A percentile compares a stretch with the other conserved stretches of the same genome.
Conservation (phyloP, 2,329 filamentous ascomycete genomes). For the Verticillium dahliae region DNA sequence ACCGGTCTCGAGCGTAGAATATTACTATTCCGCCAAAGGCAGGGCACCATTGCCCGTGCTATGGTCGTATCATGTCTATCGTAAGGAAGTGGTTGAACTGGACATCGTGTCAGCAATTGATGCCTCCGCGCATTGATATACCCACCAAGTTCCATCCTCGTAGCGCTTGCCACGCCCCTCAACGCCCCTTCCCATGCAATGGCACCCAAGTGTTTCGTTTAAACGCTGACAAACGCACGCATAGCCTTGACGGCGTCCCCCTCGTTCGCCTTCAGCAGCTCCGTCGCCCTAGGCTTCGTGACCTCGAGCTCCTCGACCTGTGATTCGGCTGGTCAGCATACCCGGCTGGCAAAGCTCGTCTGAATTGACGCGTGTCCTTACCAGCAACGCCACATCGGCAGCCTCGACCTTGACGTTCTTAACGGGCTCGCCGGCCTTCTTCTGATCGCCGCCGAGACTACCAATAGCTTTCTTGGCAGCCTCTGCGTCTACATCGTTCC, state of each 20-base stretch:
- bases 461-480: conserved; percentile 69
- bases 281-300: conserved; percentile 64
- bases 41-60: not conserved
- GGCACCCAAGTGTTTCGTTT: not conserved
- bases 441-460: conserved; percentile 43
- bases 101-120: not conserved
- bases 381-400: conserved; percentile 63
- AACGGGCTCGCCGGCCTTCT: conserved; percentile 19
- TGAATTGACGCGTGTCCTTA: conserved; percentile 28
- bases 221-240: conserved; percentile 40
- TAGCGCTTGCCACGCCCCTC: not conserved
- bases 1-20: not conserved
- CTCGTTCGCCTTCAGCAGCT: conserved; percentile 65
- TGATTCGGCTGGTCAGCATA: not conserved
- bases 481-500: conserved; percentile 57
- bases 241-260: conserved; percentile 64
- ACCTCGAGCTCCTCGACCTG: conserved; percentile 68
- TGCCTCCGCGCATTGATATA: not conserved
- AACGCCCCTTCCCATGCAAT: not conserved
- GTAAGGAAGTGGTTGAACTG: not conserved
- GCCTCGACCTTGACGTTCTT: conserved; percentile 65
- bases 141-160: not conserved
- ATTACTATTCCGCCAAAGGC: not conserved
- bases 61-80: not conserved
- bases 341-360: not conserved